Conservation (phyloP, 208 protist genomes). For the Acanthamoeba lenticulata region DNA sequence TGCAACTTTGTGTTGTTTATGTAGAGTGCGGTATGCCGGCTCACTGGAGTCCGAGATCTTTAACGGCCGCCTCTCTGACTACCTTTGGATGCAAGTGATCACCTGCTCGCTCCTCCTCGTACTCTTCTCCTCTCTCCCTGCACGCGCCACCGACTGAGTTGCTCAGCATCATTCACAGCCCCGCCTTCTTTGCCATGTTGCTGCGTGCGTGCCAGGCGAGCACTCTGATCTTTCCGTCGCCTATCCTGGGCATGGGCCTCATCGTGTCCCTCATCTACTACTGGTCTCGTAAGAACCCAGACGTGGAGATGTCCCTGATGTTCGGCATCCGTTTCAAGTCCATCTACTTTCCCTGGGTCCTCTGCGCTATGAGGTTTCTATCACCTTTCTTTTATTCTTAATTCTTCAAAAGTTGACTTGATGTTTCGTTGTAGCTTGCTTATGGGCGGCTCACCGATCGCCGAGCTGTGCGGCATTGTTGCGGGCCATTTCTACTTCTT, state of each 20-base stretch:
- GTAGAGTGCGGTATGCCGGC: background rate
- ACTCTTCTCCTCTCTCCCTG: background rate
- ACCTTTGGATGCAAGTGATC: background rate
- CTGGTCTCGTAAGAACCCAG: constrained; percentile 70
- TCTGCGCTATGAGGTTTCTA: background rate
- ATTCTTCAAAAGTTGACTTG: too few species aligned
- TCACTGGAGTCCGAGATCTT: background rate
- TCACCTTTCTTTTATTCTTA: background rate
- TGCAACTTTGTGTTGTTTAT: background rate
- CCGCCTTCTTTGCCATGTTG: background rate
- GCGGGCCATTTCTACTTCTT: constrained; percentile 62
- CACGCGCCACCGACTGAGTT: too few species aligned
- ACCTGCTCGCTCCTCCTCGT: background rate
- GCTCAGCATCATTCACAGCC: too few species aligned
- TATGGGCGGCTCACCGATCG: background rate
- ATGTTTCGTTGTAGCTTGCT: too few species aligned
- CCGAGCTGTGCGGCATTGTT: constrained; percentile 28
- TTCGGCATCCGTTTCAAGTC: constrained; percentile 72
- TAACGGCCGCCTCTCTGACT: background rate
- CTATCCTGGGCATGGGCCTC: constrained; percentile 17
- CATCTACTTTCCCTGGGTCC: constrained; percentile 74
- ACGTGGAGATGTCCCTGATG: constrained; percentile 56
- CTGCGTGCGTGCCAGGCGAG: background rate
- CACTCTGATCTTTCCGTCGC: background rate
- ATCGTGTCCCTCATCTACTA: constrained; percentile 71